A percentile compares a stretch with the other conserved stretches of the same genome.
Conservation (phyloP, 805 yeast species). For the Wickerhamomyces mucosus region DNA sequence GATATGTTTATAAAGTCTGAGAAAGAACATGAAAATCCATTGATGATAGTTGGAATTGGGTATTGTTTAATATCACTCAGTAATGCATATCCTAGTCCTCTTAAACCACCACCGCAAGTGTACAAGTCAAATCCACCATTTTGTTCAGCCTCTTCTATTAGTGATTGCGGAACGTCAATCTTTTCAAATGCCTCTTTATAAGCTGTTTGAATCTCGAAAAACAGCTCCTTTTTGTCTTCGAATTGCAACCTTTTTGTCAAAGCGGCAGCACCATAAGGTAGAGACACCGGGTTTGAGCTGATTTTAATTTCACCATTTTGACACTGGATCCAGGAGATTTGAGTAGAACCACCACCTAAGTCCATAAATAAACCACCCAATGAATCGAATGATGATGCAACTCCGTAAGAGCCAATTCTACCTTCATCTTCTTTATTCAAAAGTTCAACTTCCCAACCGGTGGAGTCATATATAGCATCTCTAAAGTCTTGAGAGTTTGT, state of each 20-base stretch:
- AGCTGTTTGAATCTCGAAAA: constrained; percentile 43
- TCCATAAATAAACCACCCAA: constrained; percentile 64
- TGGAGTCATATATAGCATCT: constrained; percentile 42
- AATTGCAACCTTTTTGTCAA: constrained; percentile 43
- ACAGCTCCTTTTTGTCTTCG: constrained; percentile 41
- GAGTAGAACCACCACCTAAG: constrained; percentile 64
- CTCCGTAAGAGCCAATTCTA: constrained; percentile 60
- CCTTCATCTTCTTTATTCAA: constrained; percentile 59
- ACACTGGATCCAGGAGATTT: constrained; percentile 59
- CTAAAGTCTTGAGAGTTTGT: constrained; percentile 52
- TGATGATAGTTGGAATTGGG: constrained; percentile 62
- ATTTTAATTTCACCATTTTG: constrained; percentile 44
- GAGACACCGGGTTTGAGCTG: constrained; percentile 48
- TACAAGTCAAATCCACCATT: constrained; percentile 57
- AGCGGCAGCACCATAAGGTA: constrained; percentile 72
- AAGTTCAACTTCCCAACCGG: constrained; percentile 58
- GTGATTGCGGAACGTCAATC: constrained; percentile 42
- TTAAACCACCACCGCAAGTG: constrained; percentile 66
- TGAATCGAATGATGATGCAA: constrained; percentile 61
- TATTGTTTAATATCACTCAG: constrained; percentile 43
- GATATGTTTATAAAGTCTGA: constrained; percentile 41
- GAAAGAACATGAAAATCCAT: constrained; percentile 55
- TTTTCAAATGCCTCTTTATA: constrained; percentile 39
- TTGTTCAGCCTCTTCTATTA: constrained; percentile 38
- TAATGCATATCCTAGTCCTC: constrained; percentile 59